These are phyloP conservation scores for Cladophialophora exuberans DNA, from an alignment of 2,329 filamentous ascomycete genomes.

Conservation along the genomic window DNA sequence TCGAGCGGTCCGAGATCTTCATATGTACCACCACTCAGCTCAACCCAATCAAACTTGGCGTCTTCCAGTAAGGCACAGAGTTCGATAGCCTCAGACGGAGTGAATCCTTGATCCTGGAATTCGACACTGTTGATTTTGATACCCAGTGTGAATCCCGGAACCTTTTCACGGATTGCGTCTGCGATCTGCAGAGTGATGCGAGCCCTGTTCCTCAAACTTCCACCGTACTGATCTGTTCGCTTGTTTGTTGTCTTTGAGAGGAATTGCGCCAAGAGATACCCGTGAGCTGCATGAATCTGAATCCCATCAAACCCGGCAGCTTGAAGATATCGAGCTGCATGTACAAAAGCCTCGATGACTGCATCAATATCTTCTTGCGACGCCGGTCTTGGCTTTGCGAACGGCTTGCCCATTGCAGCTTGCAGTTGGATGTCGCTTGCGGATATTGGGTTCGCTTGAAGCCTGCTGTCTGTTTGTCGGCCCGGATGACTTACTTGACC, in stretches of 20 bases:
- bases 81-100: constrained; percentile 52
- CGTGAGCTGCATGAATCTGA: constrained; percentile 57
- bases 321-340: constrained; percentile 64
- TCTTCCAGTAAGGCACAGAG: constrained; percentile 42
- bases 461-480: constrained; percentile 51
- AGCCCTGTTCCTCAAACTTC: constrained; percentile 67
- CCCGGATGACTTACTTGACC: constrained; percentile 67
- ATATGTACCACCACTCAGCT: constrained; percentile 64
- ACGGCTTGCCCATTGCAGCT: constrained; percentile 43
- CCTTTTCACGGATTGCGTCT: constrained; percentile 35
- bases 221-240: constrained; percentile 68
- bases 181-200: constrained; percentile 62
- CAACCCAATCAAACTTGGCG: constrained; percentile 52
- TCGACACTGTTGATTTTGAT: constrained; percentile 66
- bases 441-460: constrained; percentile 55
- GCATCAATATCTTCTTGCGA: constrained; percentile 47
- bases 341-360: constrained; percentile 63
- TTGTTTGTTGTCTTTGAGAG: constrained; percentile 55
- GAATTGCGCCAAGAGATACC: constrained; percentile 63
- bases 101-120: constrained; percentile 50
- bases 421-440: constrained; percentile 50
- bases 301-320: constrained; percentile 63
- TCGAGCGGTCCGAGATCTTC: constrained; percentile 51
- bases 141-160: constrained; percentile 48
- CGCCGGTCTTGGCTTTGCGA: constrained; percentile 26